Evolutionary conservation across 1,284 basidiomycete species (phyloP), one percentile per base, ranked within the genome.

Genomic region (Cystobasidiaceae sp.): DNA sequence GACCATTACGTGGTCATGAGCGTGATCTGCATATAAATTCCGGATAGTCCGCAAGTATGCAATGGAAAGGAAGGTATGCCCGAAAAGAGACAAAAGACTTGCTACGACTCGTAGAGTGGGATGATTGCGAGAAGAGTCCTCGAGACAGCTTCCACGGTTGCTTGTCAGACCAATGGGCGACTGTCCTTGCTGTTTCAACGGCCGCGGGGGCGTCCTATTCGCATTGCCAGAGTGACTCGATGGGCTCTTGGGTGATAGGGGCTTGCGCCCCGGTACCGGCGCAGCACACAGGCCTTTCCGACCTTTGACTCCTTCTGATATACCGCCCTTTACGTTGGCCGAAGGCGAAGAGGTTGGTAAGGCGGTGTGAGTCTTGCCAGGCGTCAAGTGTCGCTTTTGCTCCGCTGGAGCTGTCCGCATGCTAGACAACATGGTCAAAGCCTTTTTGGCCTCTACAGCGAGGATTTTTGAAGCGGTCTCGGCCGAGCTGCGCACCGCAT

Each of bases 61-160:
- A 15, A 84, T 74, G 52, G 79, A 80, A 19, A 77, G 75, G 4
- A 82, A 72, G 1, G 79, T 71, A 51, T 82, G 76, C 0, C 82
- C 83, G 0, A 82, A 75, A 5, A 91, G 72, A 4, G 88, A 87
- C n/a, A 89, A 81, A 28, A 92, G 77, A 37, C 85, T 81, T 0
- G 84, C 77, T 9, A 84, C 79, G 66, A 85, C 81, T 54, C 84
- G n/a, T n/a, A n/a, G n/a, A n/a, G n/a, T n/a, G n/a, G n/a, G 25
- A 32, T 44, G 27, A 23, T 56, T 19, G 25, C 41, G 19, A 56
- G 34, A 19, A 56, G 39, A 1, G 27, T 21, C n/a, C n/a, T n/a
- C 4, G 44, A 21, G 17, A 19, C 6, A 8, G 41, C 54, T n/a
- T 23, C 39, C 5, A 27, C 11, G 54, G 19, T 30, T 23, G 15